Evolutionary conservation across 2,329 filamentous ascomycete genomes (phyloP), one percentile per base, ranked within the genome.

Genomic region (Aspergillus clavatus): DNA sequence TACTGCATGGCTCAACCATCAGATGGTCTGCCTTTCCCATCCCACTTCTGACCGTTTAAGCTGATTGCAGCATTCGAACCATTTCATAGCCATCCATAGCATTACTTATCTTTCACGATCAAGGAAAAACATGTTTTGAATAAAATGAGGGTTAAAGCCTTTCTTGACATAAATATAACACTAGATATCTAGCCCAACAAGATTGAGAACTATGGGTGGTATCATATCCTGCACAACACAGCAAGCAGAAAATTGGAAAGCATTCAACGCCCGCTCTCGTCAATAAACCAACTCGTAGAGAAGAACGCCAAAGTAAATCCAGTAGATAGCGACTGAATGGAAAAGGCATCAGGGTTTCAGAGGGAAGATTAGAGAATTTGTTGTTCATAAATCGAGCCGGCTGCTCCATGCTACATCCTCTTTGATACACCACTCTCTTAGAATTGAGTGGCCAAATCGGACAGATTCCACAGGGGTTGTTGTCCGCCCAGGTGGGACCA

Each of bases 381-480:
- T 31, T 10, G 2, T 64, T 58, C 31, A 73, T 53, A 72, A 55
- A 47, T 58, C 62, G 42, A 72, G 59, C 37, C 64, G 65, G 36
- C 65, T 63, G 46, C 63, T 63, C 71, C 70, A 75, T 7, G 69
- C 63, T 12, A 76, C 59, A 11, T 63, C 65, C 59, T 77, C 71
- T 43, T 66, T 72, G 42, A 60, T 57, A 38, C 69, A 70, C 70
- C 72, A 78, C 47, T 75, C 71, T 14, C 61, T 62, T 47, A 78
- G 52, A 33, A 75, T 60, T n/a, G 59, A 58, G 51, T 64, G 63
- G 7, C 68, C 69, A 52, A 75, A 74, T 4, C 68, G 62, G 7
- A 72, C 68, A 7, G 69, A 69, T 49, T 77, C 73, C 16, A 72
- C 60, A 8, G 68, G 66, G 2, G 62, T 67, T 11, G 66, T 71